phyloP scores from a whole-genome alignment of 176 grass and related monocot species.

The Ananas comosus region DNA sequence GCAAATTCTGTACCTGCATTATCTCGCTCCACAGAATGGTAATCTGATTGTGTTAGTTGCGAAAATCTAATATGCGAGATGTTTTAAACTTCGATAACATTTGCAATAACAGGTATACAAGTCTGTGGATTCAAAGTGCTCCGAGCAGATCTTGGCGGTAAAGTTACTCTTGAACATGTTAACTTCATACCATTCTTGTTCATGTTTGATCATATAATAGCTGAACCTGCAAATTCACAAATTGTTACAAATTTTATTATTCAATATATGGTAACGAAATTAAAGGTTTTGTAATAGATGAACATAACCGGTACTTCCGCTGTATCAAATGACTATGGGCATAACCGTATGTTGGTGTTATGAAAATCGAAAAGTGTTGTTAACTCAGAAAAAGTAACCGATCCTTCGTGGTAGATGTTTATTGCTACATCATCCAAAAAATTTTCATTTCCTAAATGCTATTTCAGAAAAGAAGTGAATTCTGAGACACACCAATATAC shows the following conservation, averaged over 20 bases:
- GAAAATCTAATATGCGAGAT: not conserved
- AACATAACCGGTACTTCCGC: not conserved
- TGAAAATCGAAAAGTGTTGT: no score
- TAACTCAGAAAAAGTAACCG: not conserved
- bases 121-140: conserved; percentile 72
- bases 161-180: conserved; percentile 2
- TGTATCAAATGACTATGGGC: not conserved
- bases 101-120: conserved; percentile 59
- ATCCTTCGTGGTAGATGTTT: not conserved
- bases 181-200: not conserved
- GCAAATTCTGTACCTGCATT: not conserved
- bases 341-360: not conserved
- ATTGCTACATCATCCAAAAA: not conserved
- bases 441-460: not conserved
- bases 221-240: not conserved
- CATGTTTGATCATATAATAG: not conserved
- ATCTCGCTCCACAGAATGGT: not conserved
- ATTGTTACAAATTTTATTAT: not conserved
- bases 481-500: not conserved
- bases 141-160: conserved; percentile 75
- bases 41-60: not conserved
- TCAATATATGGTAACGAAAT: no score
- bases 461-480: not conserved
- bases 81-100: not conserved
- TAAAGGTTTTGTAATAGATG: no score